Conservation (phyloP, 2,329 filamentous ascomycete species). For the Cercospora sesami region DNA sequence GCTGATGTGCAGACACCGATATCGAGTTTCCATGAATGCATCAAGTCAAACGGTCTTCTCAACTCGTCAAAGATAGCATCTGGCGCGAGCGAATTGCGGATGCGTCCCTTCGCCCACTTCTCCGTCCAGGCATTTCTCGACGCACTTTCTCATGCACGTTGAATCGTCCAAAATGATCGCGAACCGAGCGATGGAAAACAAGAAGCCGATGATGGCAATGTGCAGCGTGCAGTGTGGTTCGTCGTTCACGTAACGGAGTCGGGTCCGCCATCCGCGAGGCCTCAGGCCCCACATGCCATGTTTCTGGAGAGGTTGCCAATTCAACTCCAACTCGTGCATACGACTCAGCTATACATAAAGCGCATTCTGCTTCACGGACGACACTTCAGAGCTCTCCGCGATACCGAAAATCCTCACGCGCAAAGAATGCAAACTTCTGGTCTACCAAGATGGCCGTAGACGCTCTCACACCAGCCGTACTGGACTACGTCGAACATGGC, state of each 20-base stretch:
- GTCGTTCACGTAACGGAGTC: background rate
- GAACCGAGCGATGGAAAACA: background rate
- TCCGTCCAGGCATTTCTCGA: background rate
- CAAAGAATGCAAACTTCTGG: background rate
- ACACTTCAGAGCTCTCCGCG: background rate
- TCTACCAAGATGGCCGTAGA: constrained; percentile 24
- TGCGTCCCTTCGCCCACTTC: background rate
- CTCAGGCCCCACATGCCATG: background rate
- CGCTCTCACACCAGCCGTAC: constrained; percentile 59
- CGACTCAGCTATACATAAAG: background rate
- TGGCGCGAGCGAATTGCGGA: background rate
- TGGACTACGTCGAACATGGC: constrained; percentile 62
- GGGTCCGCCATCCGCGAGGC: background rate
- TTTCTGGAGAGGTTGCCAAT: background rate
- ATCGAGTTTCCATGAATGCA: too few species aligned
- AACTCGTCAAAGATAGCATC: background rate
- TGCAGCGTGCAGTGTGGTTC: background rate
- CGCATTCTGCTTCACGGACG: background rate
- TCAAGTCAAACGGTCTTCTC: background rate
- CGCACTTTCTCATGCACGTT: background rate
- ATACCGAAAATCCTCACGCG: background rate
- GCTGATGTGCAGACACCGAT: too few species aligned
- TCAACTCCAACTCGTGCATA: background rate
- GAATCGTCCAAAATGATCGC: background rate
- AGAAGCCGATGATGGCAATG: background rate